phyloP scores from a whole-genome alignment of 2,329 filamentous ascomycete species.

The Xylaria sp. region DNA sequence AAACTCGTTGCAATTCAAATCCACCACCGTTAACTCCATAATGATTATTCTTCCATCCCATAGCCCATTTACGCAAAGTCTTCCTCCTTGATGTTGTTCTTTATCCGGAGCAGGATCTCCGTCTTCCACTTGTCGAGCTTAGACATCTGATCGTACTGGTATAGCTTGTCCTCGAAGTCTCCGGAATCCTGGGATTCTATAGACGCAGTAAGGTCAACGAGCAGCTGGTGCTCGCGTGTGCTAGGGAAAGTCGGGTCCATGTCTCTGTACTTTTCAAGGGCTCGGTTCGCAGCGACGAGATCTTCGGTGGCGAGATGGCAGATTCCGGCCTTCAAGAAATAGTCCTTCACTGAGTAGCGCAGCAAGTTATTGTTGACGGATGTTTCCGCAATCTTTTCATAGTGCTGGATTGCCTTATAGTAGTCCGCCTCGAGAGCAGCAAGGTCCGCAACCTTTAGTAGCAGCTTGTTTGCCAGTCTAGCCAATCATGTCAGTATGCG shows the following conservation, averaged over 20 bases:
- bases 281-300: conserved; percentile 70
- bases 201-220: conserved; percentile 69
- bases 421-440: conserved; percentile 79
- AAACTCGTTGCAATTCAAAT: conserved; percentile 12
- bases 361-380: conserved; percentile 86
- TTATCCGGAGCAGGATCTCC: conserved; percentile 72
- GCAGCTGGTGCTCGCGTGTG: conserved; percentile 75
- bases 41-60: conserved; percentile 9
- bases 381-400: conserved; percentile 73
- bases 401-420: conserved; percentile 73
- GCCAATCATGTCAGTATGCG: conserved; percentile 6
- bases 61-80: conserved; percentile 30
- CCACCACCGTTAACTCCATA: conserved; percentile 10
- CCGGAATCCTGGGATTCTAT: conserved; percentile 77
- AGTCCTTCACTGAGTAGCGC: conserved; percentile 92
- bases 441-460: conserved; percentile 85
- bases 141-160: conserved; percentile 77
- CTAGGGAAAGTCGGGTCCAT: conserved; percentile 70
- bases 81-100: conserved; percentile 66
- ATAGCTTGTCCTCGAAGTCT: conserved; percentile 77
- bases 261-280: conserved; percentile 76
- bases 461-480: conserved; percentile 78
- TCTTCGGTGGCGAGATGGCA: conserved; percentile 75
- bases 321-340: conserved; percentile 89
- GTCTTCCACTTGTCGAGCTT: conserved; percentile 98